Percentiles rank a stretch among this genome's conserved stretches.
These are phyloP conservation scores for Phaseolus coccineus DNA, from an alignment of 331 rosid species.

Conservation along the genomic window DNA sequence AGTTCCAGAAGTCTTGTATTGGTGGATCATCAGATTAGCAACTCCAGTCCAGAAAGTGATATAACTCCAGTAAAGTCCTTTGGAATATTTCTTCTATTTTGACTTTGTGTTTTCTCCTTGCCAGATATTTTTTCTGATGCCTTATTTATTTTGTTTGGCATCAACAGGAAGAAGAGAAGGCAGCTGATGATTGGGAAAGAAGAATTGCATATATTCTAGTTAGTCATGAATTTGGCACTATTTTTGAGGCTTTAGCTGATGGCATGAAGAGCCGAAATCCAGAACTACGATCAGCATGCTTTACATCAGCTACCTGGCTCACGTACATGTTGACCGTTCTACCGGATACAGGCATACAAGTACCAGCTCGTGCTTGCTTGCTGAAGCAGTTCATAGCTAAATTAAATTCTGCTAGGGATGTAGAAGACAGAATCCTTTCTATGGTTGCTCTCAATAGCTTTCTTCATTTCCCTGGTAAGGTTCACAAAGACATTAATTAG, in stretches of 20 bases:
- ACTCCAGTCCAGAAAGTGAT: slow-evolving; percentile 53
- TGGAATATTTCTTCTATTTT: slow-evolving; percentile 37
- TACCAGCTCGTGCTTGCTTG: slow-evolving; percentile 80
- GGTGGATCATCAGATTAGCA: slow-evolving; percentile 61
- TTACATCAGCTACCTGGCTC: slow-evolving; percentile 89
- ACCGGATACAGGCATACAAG: slow-evolving; percentile 88
- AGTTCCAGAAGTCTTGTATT: slow-evolving; percentile 52
- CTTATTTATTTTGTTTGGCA: slow-evolving; percentile 35
- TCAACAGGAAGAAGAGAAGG: slow-evolving; percentile 79
- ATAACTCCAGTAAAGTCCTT: slow-evolving; percentile 57
- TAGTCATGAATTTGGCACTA: slow-evolving; percentile 85
- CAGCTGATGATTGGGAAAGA: slow-evolving; percentile 86
- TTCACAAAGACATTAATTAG: slow-evolving; percentile 26
- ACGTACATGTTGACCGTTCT: slow-evolving; percentile 72
- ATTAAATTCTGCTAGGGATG: slow-evolving; percentile 67
- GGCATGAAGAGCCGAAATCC: slow-evolving; percentile 73
- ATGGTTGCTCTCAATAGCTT: slow-evolving; percentile 81
- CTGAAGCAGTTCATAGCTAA: slow-evolving; percentile 70
- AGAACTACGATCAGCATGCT: slow-evolving; percentile 72
- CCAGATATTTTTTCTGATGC: background rate
- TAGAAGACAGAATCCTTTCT: slow-evolving; percentile 81
- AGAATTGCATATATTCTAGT: slow-evolving; percentile 78
- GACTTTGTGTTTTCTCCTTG: slow-evolving; percentile 34
- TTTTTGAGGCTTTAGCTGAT: slow-evolving; percentile 91
- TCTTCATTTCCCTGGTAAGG: slow-evolving; percentile 75